Evolutionary conservation across 768 basidiomycete genomes (phyloP), one percentile per base, ranked within the genome.

Genomic region (Rhizopogon rudus): DNA sequence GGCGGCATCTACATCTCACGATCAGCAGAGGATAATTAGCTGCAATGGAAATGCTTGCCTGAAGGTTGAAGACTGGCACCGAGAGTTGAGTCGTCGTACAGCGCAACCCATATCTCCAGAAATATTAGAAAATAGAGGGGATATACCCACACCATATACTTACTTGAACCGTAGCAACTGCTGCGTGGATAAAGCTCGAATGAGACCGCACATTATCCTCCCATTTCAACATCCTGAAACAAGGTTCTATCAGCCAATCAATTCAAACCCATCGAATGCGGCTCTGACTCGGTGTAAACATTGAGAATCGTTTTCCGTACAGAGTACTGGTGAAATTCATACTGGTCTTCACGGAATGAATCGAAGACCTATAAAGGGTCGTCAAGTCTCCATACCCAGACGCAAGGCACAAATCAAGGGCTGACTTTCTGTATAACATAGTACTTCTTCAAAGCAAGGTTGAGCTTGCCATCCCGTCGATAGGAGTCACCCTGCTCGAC

Each of bases 261-360:
- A 22, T 46, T n/a, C 40, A 58, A 29, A 43, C 54, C 22, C 46
- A 7, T 35, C 6, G 28, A 2, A 45, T 42, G 33, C 40, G 14
- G 29, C 8, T 74, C 88, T 57, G 61, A 98, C 96, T 84, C 82
- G 52, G 90, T 57, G 67, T 98, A 98, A 12, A 92, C 83, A 52
- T 86, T 87, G 35, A 98, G 72, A 7, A 90, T 96, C 63, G 86
- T 90, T 62, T 91, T 93, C 52, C 97, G 86, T 61, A 98, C 61
- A 60, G 91, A 91, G 69, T 98, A 99, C 6, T 88, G 84, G 68
- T 99, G 97, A 78, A 99, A 99, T 70, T 99, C 97, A 62, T 88
- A 98, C 71, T 98, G 94, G 64, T 97, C 95, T 61, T 98, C 93
- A 60, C 97, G 93, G 60, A 90, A 81, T 51, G 89, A 88, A 52